Evolutionary conservation across 495 filamentous ascomycete genomes (phyloP).

Genomic region (Aspergillus panamensis): DNA sequence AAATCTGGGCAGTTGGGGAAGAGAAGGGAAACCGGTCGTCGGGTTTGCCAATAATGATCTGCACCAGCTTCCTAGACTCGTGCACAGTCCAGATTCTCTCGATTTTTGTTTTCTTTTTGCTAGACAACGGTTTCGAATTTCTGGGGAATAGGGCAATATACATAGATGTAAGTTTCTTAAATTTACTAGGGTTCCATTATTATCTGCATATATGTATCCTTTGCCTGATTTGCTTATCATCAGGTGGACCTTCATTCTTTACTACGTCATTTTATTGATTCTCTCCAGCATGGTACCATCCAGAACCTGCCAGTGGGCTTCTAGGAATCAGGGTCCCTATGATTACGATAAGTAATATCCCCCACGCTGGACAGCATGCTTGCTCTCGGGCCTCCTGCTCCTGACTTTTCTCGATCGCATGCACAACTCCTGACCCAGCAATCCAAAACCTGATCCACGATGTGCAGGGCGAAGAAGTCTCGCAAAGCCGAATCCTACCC

Average conservation of each 20-base stretch:
- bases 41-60: slow-evolving; percentile 11
- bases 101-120: slow-evolving; percentile 7
- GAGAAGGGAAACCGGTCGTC: slow-evolving; percentile 9
- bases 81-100: slow-evolving; percentile 14
- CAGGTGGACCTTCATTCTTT: slow-evolving; percentile 14
- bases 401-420: background rate
- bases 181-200: background rate
- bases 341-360: slow-evolving; percentile 7
- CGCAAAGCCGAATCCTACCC: background rate
- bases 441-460: background rate
- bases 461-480: background rate
- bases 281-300: slow-evolving; percentile 2
- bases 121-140: slow-evolving; percentile 11
- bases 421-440: background rate
- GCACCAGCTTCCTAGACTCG: slow-evolving; percentile 16
- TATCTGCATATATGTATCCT: slow-evolving; percentile 8
- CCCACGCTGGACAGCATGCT: background rate
- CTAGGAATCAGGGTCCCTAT: slow-evolving; percentile 5
- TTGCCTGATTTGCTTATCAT: slow-evolving; percentile 14
- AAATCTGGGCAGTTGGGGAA: slow-evolving; percentile 7
- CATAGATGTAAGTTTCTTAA: background rate
- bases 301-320: slow-evolving; percentile 3
- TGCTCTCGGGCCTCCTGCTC: background rate
- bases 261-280: slow-evolving; percentile 25
- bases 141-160: slow-evolving; percentile 7